Percentiles rank a stretch among this genome's conserved stretches.
Evolutionary conservation across 1,284 basidiomycete species (phyloP).

Genomic region (Trichosporon coremiiforme): DNA sequence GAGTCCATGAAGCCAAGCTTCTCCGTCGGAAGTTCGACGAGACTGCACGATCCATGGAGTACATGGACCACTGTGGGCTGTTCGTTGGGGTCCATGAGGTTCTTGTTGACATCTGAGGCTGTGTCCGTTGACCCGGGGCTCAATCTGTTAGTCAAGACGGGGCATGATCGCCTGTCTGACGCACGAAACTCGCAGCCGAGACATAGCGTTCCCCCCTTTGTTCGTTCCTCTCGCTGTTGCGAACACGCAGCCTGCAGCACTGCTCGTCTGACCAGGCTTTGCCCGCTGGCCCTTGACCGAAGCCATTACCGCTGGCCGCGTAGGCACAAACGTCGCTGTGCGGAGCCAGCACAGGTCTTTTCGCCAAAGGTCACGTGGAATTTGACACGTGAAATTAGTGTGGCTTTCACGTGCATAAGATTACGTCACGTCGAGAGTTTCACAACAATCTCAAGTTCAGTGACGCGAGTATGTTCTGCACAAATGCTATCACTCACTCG

Average conservation of each 20-base stretch:
- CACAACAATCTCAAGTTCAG: background rate
- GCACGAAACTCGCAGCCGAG: background rate
- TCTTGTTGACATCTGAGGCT: too few relatives aligned
- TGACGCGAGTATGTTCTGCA: background rate
- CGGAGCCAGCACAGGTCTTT: too few relatives aligned
- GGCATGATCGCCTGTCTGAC: background rate
- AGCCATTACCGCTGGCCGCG: background rate
- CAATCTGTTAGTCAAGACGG: background rate
- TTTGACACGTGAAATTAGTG: background rate
- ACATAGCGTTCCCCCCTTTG: background rate
- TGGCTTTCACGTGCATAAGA: background rate
- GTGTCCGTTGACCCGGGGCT: background rate
- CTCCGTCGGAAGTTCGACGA: background rate
- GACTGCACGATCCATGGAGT: background rate
- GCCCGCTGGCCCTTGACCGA: background rate
- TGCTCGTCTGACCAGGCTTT: background rate
- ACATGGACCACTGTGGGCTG: too few relatives aligned
- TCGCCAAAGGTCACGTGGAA: background rate
- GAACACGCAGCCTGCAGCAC: background rate
- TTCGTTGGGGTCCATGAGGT: background rate
- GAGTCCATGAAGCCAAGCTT: background rate
- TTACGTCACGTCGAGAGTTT: background rate
- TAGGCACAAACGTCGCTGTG: background rate
- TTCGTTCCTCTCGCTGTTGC: background rate
- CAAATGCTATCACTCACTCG: background rate